A percentile compares a stretch with the other conserved stretches of the same genome.
Evolutionary conservation across 495 filamentous ascomycete genomes (phyloP).

Genomic region (Penicillium egyptiacum): DNA sequence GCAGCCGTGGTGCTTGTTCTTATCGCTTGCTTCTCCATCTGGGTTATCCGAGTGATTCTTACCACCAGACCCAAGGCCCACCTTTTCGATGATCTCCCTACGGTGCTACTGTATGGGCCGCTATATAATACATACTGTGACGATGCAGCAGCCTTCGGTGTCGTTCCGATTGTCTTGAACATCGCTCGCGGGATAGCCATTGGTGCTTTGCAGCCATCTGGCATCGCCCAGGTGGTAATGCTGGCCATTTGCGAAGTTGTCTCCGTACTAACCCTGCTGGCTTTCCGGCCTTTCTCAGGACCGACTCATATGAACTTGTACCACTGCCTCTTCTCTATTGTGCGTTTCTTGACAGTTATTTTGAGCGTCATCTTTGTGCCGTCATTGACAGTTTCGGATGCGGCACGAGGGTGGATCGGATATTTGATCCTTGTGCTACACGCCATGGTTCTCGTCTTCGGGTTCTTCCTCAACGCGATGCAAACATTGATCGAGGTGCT

Average conservation of each 20-base stretch:
- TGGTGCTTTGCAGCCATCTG: conserved; percentile 88
- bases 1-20: conserved; percentile 72
- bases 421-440: conserved; percentile 89
- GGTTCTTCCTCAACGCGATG: conserved; percentile 88
- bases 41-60: conserved; percentile 76
- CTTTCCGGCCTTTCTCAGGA: conserved; percentile 84
- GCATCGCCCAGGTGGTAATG: conserved; percentile 86
- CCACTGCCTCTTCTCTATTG: conserved; percentile 76
- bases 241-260: conserved; percentile 94
- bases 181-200: conserved; percentile 85
- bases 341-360: conserved; percentile 76
- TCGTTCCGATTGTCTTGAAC: conserved; percentile 80
- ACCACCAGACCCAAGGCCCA: conserved; percentile 77
- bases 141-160: conserved; percentile 82
- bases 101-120: conserved; percentile 85
- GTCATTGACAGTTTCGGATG: conserved; percentile 70
- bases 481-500: conserved; percentile 87
- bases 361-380: conserved; percentile 87
- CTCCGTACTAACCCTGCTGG: conserved; percentile 80
- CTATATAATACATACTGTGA: conserved; percentile 97
- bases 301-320: conserved; percentile 98
- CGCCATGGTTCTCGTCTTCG: conserved; percentile 82
- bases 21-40: conserved; percentile 70
- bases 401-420: conserved; percentile 88
- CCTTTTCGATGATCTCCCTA: conserved; percentile 90